phyloP scores from a whole-genome alignment of 2,329 filamentous ascomycete genomes.

The Fusarium sp. region DNA sequence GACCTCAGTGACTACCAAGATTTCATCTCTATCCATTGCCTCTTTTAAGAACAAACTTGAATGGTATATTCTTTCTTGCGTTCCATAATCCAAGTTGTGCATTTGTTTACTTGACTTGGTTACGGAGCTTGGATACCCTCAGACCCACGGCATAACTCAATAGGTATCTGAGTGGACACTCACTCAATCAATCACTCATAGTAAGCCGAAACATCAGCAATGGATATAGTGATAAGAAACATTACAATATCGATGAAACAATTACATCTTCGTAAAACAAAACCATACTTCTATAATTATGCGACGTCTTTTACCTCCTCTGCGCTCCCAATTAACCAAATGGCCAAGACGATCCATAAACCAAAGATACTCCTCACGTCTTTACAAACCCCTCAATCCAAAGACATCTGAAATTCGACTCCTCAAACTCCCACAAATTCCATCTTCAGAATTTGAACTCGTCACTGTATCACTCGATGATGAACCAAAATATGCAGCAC shows the following conservation, averaged over 20 bases:
- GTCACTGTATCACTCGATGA: conserved; percentile 8
- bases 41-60: no score
- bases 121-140: not conserved
- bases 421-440: not conserved
- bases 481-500: conserved; percentile 11
- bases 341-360: not conserved
- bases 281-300: not conserved
- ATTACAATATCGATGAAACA: not conserved
- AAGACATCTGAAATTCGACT: conserved; percentile 4
- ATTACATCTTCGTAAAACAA: not conserved
- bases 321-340: not conserved
- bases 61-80: not conserved
- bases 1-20: not conserved
- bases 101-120: not conserved
- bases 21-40: not conserved
- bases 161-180: not conserved
- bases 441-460: not conserved
- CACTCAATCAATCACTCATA: not conserved
- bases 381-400: conserved; percentile 12
- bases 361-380: conserved; percentile 2
- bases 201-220: not conserved
- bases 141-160: not conserved
- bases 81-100: not conserved
- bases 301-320: not conserved
- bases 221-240: not conserved